Evolutionary conservation across 176 grass and related monocot genomes (phyloP), one percentile per base, ranked within the genome.

Genomic region (Leersia perrieri): DNA sequence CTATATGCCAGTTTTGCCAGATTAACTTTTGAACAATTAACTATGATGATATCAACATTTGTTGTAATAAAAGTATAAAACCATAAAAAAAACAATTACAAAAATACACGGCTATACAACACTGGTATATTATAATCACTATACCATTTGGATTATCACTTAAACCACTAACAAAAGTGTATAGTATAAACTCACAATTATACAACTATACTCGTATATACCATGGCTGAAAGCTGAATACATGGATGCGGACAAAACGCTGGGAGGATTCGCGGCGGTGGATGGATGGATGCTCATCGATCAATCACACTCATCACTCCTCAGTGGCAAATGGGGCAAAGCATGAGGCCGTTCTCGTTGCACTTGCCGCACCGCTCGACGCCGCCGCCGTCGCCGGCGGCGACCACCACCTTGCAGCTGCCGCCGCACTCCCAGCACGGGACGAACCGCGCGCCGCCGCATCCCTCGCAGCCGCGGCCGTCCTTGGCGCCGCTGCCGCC

Each of bases 261-360:
- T 58, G 23, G 53, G n/a, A 58, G 9, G 51, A 55, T 55, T 55
- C 51, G 51, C 51, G 51, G 51, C 51, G 51, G 15, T 20, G 49
- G 53, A 9, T n/a, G n/a, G n/a, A n/a, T n/a, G n/a, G n/a, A n/a
- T n/a, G n/a, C n/a, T n/a, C n/a, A n/a, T n/a, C n/a, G n/a, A n/a
- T n/a, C n/a, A n/a, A n/a, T n/a, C n/a, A n/a, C n/a, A n/a, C n/a
- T n/a, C n/a, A n/a, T n/a, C n/a, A 45, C 27, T 47, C 18, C 11
- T 88, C 88, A 98, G 33, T 95, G 92, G 81, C 96, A 98, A 66
- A 98, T 78, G 33, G 96, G 92, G 88, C 96, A 98, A 76, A 95
- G 35, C 75, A 87, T 89, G 60, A 98, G 73, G 6, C 96, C 92
- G 76, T 93, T 98, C 87, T 98, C 96, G 35, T 98, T 98, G 85